Evolutionary conservation across 1,139 yeast genomes (phyloP).

Genomic region (Candida freyschussii): DNA sequence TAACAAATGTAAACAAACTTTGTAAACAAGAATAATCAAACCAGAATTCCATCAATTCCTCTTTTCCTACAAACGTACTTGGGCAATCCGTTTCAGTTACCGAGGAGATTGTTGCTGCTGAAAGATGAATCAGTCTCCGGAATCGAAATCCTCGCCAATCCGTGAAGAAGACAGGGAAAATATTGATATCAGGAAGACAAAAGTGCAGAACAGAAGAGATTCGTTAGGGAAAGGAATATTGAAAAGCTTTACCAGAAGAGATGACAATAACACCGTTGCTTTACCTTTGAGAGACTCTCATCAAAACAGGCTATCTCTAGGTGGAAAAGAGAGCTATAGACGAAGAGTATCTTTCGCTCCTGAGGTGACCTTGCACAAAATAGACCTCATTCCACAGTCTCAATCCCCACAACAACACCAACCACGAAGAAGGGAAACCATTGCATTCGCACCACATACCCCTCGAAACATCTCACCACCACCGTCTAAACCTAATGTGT

Average conservation of each 20-base stretch:
- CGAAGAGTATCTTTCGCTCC: slow-evolving; percentile 74
- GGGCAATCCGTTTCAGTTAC: too few relatives aligned
- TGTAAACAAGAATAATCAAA: too few relatives aligned
- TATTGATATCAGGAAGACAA: too few relatives aligned
- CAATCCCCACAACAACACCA: slow-evolving; percentile 22
- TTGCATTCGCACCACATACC: slow-evolving; percentile 26
- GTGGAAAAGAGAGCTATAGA: slow-evolving; percentile 20
- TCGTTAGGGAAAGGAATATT: slow-evolving; percentile 34
- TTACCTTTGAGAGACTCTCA: slow-evolving; percentile 18
- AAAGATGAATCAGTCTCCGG: too few relatives aligned
- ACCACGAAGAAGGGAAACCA: slow-evolving; percentile 36
- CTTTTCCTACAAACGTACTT: too few relatives aligned
- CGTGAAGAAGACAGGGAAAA: too few relatives aligned
- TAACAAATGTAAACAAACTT: too few relatives aligned
- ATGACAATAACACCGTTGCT: slow-evolving; percentile 27
- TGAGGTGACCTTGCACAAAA: slow-evolving; percentile 67
- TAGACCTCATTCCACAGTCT: slow-evolving; percentile 42
- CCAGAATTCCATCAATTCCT: too few relatives aligned
- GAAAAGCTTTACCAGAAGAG: slow-evolving; percentile 24
- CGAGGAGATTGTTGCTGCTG: too few relatives aligned
- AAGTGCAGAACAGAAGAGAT: slow-evolving; percentile 28
- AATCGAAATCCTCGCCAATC: too few relatives aligned
- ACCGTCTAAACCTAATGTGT: slow-evolving; percentile 2
- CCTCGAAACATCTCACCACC: slow-evolving; percentile 9
- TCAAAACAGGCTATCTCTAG: slow-evolving; percentile 5